Percentiles rank a stretch among this genome's conserved stretches.
phyloP scores from a whole-genome alignment of 2,329 filamentous ascomycete genomes.

The Plenodomus biglobosus region DNA sequence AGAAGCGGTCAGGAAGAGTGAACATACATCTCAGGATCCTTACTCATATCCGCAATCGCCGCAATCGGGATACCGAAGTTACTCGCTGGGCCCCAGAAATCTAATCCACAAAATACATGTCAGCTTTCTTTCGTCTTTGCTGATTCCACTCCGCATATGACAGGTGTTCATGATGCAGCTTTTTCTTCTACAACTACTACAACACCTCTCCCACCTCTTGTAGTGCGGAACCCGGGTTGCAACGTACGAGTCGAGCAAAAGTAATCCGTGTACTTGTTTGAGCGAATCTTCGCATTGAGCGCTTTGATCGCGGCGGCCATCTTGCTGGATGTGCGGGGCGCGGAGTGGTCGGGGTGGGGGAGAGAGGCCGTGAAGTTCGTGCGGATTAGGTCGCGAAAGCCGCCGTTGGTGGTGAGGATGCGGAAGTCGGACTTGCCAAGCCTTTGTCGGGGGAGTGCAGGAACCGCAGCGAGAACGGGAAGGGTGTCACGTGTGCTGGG shows the following conservation, averaged over 20 bases:
- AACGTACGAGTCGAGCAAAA: conserved; percentile 57
- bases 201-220: neutral
- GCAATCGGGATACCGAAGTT: conserved; percentile 59
- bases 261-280: conserved; percentile 54
- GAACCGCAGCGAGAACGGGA: conserved; percentile 11
- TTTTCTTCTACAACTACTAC: neutral
- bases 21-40: conserved; percentile 55
- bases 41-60: conserved; percentile 57
- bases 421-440: conserved; percentile 10
- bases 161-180: too few relatives aligned
- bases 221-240: conserved; percentile 6
- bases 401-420: conserved; percentile 7
- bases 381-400: conserved; percentile 8
- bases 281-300: conserved; percentile 56
- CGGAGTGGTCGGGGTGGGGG: conserved; percentile 5
- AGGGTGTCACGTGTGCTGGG: conserved; percentile 11
- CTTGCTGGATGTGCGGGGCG: conserved; percentile 13
- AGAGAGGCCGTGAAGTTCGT: conserved; percentile 6
- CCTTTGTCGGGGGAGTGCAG: neutral
- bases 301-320: conserved; percentile 59
- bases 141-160: too few relatives aligned
- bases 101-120: conserved; percentile 27
- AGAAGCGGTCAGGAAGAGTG: neutral
- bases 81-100: conserved; percentile 56
- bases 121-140: neutral